Base-by-base conservation (phyloP, 106 monocot genomes). In the Gastrodia elata region DNA sequence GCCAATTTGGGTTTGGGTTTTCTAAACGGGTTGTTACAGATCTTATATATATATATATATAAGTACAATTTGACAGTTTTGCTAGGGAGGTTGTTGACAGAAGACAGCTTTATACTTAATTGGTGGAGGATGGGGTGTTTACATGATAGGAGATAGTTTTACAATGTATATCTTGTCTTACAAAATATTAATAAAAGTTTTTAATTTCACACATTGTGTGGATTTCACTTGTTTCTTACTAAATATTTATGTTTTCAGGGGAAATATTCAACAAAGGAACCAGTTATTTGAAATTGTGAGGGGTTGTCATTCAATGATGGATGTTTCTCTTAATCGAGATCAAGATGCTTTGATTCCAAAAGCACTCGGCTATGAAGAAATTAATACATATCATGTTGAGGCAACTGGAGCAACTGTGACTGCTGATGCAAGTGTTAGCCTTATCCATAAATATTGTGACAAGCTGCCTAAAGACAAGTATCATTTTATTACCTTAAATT, bases 391-490 rank as follows among this genome's bases (percentile, higher is more conserved):
- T 70, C 57, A 27, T 48, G 84, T 97, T 74, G 76, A 86, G 37
- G 93, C 90, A 49, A 97, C 97, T 71, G 97, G 93, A 37, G 97
- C 93, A 52, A 80, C 64, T n/a, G 57, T 93, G 34, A 90, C 97
- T 56, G 64, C 72, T 68, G 81, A 82, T 78, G 88, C 90, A 36
- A 86, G 90, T 79, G 70, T 93, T 64, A 71, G 34, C 39, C 81
- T 93, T 73, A 78, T 97, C 26, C 56, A 84, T 73, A 80, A 20
- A 87, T 97, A 97, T 38, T 97, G 97, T 77, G 86, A 86, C 32
- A 93, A 76, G 68, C 92, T 97, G 22, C 90, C 93, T 25, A 87
- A 58, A 77, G 90, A 97, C 81, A 84, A 84, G 93, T 97, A 91
- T n/a, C 79, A 1, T 13, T 40, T 56, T 13, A 20, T 74, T 74